Evolutionary conservation across 345 rosid genomes (phyloP).

Genomic region (Populus pruinosa): DNA sequence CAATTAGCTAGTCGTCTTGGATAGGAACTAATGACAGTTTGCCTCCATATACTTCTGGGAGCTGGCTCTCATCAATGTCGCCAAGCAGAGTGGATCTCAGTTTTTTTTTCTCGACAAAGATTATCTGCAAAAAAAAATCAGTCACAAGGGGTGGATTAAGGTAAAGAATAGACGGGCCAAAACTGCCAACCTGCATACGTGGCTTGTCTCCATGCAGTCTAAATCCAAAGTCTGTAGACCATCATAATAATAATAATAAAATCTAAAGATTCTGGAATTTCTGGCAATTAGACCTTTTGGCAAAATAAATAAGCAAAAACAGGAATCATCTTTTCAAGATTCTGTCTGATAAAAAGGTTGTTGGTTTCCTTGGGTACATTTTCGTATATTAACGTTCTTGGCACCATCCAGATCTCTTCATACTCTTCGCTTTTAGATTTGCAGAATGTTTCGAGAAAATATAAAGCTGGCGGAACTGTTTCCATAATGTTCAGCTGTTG

Average conservation of each 20-base stretch:
- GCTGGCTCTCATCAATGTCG: constrained; percentile 78
- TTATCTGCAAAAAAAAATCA: constrained; percentile 47
- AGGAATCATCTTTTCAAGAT: not conserved
- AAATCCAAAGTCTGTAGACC: not conserved
- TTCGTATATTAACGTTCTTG: not conserved
- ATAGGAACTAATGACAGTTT: constrained; percentile 60
- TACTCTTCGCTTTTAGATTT: not conserved
- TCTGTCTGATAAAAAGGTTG: not conserved
- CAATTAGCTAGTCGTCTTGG: constrained; percentile 32
- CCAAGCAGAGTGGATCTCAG: constrained; percentile 51
- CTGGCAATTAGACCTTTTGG: not conserved
- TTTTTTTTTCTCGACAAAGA: constrained; percentile 75
- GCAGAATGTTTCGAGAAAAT: not conserved
- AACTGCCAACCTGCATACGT: not conserved
- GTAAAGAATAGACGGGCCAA: not conserved
- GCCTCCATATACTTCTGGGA: constrained; percentile 79
- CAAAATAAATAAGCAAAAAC: not conserved
- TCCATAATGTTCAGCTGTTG: not conserved
- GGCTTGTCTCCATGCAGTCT: not conserved
- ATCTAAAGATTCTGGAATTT: not conserved
- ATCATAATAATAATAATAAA: not conserved
- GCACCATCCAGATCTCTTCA: not conserved
- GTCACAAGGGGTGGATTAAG: not conserved
- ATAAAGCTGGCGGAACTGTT: not conserved
- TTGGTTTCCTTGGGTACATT: not conserved